Evolutionary conservation across 2,329 filamentous ascomycete species (phyloP).

Genomic region (Nannizzia gypsea): DNA sequence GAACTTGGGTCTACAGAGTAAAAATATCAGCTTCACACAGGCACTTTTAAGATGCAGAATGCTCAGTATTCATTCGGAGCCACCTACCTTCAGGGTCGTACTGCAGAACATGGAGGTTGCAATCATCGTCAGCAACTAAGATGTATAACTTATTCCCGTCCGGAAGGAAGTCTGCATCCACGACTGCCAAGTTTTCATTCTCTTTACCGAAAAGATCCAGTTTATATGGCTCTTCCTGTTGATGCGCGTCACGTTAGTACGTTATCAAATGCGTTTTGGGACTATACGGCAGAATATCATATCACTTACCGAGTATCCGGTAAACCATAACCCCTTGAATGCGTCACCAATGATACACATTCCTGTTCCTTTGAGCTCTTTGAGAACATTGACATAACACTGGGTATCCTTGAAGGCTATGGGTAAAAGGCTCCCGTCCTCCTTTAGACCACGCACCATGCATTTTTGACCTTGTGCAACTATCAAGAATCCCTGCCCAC

Average conservation of each 20-base stretch:
- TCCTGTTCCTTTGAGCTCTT: constrained; percentile 70
- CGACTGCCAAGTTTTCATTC: constrained; percentile 61
- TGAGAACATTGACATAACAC: constrained; percentile 77
- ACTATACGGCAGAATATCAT: background rate
- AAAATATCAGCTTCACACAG: background rate
- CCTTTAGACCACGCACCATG: constrained; percentile 90
- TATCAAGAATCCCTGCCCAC: constrained; percentile 76
- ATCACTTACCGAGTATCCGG: constrained; percentile 68
- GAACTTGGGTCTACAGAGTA: constrained; percentile 67
- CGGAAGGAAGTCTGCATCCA: constrained; percentile 78
- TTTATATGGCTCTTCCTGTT: constrained; percentile 78
- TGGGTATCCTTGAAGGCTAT: constrained; percentile 98
- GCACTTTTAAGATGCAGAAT: background rate
- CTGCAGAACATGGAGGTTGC: constrained; percentile 77
- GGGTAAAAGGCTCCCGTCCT: constrained; percentile 81
- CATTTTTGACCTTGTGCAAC: constrained; percentile 93
- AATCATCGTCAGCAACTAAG: constrained; percentile 70
- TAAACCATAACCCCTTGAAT: constrained; percentile 90
- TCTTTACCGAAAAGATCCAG: constrained; percentile 90
- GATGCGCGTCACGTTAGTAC: background rate
- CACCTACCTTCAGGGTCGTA: constrained; percentile 85
- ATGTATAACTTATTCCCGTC: constrained; percentile 73
- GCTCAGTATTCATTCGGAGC: background rate
- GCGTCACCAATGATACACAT: constrained; percentile 81
- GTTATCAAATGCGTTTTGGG: background rate